These are phyloP conservation scores for Thuidium tamariscinum DNA, from an alignment of 225 moss, liverwort and hornwort species.

Conservation along the genomic window DNA sequence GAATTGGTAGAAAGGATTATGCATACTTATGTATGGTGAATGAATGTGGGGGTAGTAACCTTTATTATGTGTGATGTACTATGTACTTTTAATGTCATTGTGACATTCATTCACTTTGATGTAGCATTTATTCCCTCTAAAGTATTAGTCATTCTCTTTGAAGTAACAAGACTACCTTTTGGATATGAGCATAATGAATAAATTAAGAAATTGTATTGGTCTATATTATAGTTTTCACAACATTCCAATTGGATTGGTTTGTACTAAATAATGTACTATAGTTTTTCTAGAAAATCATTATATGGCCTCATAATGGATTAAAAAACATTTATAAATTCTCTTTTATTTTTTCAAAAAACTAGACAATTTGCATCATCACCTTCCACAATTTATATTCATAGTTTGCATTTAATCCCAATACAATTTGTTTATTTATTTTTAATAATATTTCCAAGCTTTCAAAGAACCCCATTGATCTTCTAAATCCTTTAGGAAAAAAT, in stretches of 20 bases:
- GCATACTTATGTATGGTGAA: not conserved
- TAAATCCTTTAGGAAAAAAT: fast-evolving
- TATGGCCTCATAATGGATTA: fast-evolving
- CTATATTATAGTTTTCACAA: fast-evolving
- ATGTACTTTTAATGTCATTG: not conserved
- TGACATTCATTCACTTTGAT: not conserved
- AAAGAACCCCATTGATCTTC: fast-evolving
- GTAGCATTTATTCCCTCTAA: not conserved
- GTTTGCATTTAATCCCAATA: not conserved
- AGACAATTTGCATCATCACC: not conserved
- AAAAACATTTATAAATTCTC: not conserved
- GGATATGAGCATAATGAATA: not conserved
- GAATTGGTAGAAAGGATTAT: not conserved
- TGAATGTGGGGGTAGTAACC: fast-evolving
- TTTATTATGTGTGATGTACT: not conserved
- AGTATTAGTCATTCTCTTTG: too few relatives aligned
- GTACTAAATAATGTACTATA: not conserved
- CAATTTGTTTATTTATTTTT: fast-evolving
- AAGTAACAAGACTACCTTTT: fast-evolving
- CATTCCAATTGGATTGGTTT: fast-evolving
- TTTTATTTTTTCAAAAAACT: not conserved
- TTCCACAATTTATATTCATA: not conserved
- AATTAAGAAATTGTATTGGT: not conserved
- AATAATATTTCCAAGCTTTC: not conserved
- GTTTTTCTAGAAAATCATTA: not conserved